These are phyloP conservation scores for Fragaria vesca DNA, from an alignment of 306 rosid species.

Conservation along the genomic window DNA sequence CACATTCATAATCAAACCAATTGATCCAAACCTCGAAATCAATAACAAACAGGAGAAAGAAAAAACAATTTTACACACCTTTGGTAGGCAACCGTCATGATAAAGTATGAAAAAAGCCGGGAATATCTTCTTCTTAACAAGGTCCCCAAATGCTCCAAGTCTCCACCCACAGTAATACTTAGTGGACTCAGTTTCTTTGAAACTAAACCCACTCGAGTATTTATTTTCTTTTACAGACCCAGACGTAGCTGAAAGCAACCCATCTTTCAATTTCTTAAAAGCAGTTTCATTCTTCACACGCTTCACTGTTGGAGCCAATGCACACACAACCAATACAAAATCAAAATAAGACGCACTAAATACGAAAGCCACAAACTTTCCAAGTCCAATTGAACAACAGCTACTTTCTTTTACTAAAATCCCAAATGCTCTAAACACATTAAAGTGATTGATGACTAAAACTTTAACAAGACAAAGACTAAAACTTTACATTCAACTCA, in stretches of 20 bases:
- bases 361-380: not conserved
- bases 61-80: conserved; percentile 46
- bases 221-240: conserved; percentile 34
- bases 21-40: conserved; percentile 18
- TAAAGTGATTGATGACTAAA: not conserved
- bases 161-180: conserved; percentile 69
- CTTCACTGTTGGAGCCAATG: conserved; percentile 35
- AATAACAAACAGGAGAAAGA: not conserved
- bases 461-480: not conserved
- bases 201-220: conserved; percentile 26
- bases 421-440: not conserved
- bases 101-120: conserved; percentile 90
- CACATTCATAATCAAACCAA: not conserved
- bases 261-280: conserved; percentile 43
- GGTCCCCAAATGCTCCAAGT: conserved; percentile 92
- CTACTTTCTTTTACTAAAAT: not conserved
- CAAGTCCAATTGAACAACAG: not conserved
- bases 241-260: conserved; percentile 33
- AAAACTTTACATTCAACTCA: not conserved
- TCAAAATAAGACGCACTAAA: not conserved
- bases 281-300: conserved; percentile 43
- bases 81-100: conserved; percentile 83
- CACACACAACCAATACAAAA: conserved; percentile 33
- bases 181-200: conserved; percentile 43
- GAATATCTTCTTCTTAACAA: conserved; percentile 91